A percentile compares a stretch with the other conserved stretches of the same genome.
phyloP scores from a whole-genome alignment of 345 rosid species.

The Pugionium dolabratum region DNA sequence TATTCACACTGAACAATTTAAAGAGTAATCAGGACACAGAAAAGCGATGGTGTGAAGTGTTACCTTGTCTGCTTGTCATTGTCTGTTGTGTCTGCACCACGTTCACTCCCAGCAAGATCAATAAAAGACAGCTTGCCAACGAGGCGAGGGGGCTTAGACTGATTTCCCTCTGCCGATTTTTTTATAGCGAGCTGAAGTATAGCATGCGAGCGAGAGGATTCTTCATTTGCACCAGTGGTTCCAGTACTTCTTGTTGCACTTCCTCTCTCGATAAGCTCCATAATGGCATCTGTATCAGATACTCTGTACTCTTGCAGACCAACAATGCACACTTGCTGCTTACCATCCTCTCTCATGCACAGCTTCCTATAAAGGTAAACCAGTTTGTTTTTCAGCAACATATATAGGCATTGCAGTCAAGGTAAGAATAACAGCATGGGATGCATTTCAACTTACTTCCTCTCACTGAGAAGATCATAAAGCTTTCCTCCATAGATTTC shows the following conservation, averaged over 20 bases:
- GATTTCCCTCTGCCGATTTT: slow-evolving; percentile 76
- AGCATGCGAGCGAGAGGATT: slow-evolving; percentile 98
- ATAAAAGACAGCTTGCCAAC: slow-evolving; percentile 97
- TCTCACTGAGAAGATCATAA: slow-evolving; percentile 85
- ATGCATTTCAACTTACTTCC: slow-evolving; percentile 69
- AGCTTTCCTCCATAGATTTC: slow-evolving; percentile 97
- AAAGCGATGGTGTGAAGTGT: slow-evolving; percentile 19
- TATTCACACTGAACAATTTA: slow-evolving; percentile 6
- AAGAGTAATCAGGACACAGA: neutral
- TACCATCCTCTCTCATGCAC: slow-evolving; percentile 99
- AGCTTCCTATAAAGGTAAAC: slow-evolving; percentile 57
- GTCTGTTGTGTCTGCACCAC: slow-evolving; percentile 99
- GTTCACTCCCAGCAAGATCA: slow-evolving; percentile 99
- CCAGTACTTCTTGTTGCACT: slow-evolving; percentile 90
- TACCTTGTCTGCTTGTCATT: slow-evolving; percentile 98
- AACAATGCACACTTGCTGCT: slow-evolving; percentile 96
- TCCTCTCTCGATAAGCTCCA: slow-evolving; percentile 95
- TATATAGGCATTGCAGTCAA: slow-evolving; percentile 20
- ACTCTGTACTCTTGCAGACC: slow-evolving; percentile 40
- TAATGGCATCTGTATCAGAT: slow-evolving; percentile 88
- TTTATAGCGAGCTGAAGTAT: slow-evolving; percentile 94
- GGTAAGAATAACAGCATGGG: neutral
- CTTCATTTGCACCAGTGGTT: slow-evolving; percentile 98
- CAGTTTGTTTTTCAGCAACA: neutral
- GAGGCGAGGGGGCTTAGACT: slow-evolving; percentile 83